Base-by-base conservation (phyloP, 257 asterid genomes). In the Penstemon davidsonii region DNA sequence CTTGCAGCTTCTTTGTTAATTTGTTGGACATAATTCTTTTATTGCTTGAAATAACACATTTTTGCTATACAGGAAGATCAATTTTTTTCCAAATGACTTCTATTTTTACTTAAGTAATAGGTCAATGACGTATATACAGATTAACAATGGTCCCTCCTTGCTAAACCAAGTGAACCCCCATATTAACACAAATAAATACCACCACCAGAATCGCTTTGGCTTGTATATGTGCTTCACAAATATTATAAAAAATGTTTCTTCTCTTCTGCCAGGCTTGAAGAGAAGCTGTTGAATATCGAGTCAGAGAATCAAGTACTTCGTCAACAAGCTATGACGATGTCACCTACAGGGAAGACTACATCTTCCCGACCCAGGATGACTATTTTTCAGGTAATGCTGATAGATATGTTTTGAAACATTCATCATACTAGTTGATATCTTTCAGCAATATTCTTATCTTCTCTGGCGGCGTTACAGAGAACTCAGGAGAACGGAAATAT, bases 271-370 rank as follows among this genome's bases (percentile, higher is more conserved):
- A 94, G 99, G 76, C 85, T 91, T 79, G 97, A 94, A 83, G 99
- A 94, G 86, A 94, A 91, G 83, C 88, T 94, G 49, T 85, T 92
- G 25, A 94, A 94, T 72, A 82, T 76, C 64, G 99, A 94, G 74
- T 94, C 99, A 11, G 99, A 94, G 82, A 94, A 88, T 76, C 99
- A 94, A 88, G 92, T 94, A 55, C 92, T 94, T 74, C 96, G 99
- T 77, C 97, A 94, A 75, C 97, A 88, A 82, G 96, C 99, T 69
- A 80, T 94, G 75, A 83, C 95, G 64, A 85, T 94, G 96, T 94
- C 99, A 55, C 97, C 99, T 18, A 88, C 95, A n/a, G 96, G 96
- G 70, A 90, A 81, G 81, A 46, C 95, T 70, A 47, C 81, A 67
- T 80, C 99, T 80, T 74, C 95, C 66, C 84, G 96, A 59, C 85